These are phyloP conservation scores for Heliosperma pusillum DNA, from an alignment of 148 eudicot genomes.

Conservation along the genomic window DNA sequence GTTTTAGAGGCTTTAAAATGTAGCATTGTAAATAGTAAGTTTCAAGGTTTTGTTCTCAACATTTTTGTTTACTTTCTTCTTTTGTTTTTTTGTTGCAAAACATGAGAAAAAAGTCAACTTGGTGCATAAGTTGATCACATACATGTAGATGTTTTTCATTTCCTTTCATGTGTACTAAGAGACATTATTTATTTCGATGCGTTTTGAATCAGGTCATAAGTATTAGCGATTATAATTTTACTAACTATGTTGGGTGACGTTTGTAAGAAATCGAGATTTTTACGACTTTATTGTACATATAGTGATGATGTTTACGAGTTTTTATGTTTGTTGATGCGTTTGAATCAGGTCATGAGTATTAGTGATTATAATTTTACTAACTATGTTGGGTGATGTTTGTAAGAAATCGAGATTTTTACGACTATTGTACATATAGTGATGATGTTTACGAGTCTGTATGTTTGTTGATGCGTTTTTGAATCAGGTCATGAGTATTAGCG, in stretches of 20 bases:
- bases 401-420: neutral
- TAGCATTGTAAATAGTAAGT: neutral
- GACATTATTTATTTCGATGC: neutral
- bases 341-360: neutral
- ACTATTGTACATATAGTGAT: neutral
- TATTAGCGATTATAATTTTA: neutral
- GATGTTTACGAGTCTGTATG: neutral
- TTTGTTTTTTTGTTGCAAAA: too few species aligned
- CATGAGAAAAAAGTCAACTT: conserved; percentile 1
- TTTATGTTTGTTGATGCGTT: neutral
- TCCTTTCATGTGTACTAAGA: too few species aligned
- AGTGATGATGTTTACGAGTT: neutral
- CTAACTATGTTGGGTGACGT: neutral
- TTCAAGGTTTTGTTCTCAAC: neutral
- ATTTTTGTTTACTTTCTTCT: too few species aligned
- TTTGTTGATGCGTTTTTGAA: neutral
- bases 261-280: neutral
- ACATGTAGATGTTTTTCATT: neutral
- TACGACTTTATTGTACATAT: neutral
- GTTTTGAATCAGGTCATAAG: neutral
- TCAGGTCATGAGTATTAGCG: neutral
- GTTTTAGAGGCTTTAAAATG: neutral
- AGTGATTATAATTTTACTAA: neutral
- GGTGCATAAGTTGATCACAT: neutral
- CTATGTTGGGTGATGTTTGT: neutral